These are phyloP conservation scores for Eimeria maxima DNA, from an alignment of 169 alveolate genomes.

Conservation along the genomic window DNA sequence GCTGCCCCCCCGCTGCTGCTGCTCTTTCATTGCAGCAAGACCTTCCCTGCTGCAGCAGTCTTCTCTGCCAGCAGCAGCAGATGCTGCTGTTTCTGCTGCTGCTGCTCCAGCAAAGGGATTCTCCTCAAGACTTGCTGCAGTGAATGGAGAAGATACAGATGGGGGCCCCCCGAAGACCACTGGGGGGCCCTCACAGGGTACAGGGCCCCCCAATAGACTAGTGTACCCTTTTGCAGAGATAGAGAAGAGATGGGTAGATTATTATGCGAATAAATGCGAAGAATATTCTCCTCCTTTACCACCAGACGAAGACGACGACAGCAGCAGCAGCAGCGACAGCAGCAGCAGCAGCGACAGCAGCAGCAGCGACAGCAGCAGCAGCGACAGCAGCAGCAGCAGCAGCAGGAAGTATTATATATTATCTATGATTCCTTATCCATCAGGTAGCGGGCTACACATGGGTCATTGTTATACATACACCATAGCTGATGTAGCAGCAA, in stretches of 20 bases:
- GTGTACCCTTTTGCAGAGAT: slow-evolving; percentile 55
- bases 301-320: not conserved
- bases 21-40: too few species aligned
- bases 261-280: slow-evolving; percentile 30
- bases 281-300: slow-evolving; percentile 76
- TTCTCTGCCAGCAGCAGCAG: not conserved
- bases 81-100: slow-evolving; percentile 13
- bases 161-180: not conserved
- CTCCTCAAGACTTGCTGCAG: not conserved
- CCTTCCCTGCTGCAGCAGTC: not conserved
- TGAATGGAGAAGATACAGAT: not conserved
- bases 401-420: slow-evolving; percentile 90
- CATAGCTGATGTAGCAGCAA: slow-evolving; percentile 92
- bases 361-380: not conserved
- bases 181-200: not conserved
- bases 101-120: not conserved
- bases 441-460: slow-evolving; percentile 95
- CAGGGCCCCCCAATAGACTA: not conserved
- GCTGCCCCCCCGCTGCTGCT: too few species aligned
- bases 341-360: not conserved
- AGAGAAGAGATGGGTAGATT: slow-evolving; percentile 49
- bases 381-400: not conserved
- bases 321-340: not conserved
- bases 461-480: slow-evolving; percentile 97
- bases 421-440: slow-evolving; percentile 96